These are phyloP conservation scores for Bassia scoparia DNA, from an alignment of 148 eudicot species.

Conservation along the genomic window DNA sequence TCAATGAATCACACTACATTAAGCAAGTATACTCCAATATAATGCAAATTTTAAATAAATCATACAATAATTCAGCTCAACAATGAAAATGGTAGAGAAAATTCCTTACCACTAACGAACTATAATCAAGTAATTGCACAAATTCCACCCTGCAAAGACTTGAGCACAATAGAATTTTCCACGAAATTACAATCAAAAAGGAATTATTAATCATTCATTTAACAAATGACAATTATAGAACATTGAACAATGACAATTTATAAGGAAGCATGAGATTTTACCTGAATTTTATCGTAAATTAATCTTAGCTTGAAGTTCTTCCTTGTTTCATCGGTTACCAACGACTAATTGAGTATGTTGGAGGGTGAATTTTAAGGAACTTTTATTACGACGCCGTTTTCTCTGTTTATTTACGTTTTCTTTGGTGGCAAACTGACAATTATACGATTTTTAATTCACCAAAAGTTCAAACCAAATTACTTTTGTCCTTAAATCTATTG, in stretches of 20 bases:
- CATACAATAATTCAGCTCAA: neutral
- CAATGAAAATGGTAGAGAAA: neutral
- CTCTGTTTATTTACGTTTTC: too few species aligned
- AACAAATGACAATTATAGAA: neutral
- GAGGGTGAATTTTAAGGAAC: neutral
- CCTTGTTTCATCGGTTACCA: neutral
- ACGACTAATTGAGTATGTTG: neutral
- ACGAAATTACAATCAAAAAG: neutral
- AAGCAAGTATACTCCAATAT: neutral
- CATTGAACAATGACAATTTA: neutral
- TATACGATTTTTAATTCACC: too few species aligned
- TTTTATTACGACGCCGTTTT: neutral
- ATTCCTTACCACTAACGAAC: neutral
- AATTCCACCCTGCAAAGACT: conserved; percentile 2
- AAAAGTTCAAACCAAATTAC: too few species aligned
- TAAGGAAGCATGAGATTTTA: neutral
- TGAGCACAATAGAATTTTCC: neutral
- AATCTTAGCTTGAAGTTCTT: neutral
- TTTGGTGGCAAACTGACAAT: too few species aligned
- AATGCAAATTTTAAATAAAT: neutral
- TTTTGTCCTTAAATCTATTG: too few species aligned
- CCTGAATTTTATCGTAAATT: neutral
- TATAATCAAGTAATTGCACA: neutral
- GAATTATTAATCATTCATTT: neutral
- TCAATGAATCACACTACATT: neutral